phyloP scores from a whole-genome alignment of 2,329 filamentous ascomycete species.

The Botrytis porri region DNA sequence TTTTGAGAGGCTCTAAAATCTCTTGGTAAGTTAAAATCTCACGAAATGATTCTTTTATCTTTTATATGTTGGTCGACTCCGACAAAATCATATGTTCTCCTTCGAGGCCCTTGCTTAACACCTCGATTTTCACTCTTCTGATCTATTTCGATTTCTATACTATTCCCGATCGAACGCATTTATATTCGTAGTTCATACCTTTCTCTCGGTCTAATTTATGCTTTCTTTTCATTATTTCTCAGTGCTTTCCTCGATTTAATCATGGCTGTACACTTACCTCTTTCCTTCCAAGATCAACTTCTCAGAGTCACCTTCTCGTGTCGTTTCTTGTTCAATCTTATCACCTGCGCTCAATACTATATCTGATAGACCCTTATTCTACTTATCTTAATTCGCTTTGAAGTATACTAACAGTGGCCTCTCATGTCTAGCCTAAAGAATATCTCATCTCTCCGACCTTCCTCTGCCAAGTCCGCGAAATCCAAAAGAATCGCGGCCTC shows the following conservation, averaged over 20 bases:
- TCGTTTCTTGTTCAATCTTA: not conserved
- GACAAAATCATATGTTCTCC: not conserved
- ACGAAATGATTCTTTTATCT: not conserved
- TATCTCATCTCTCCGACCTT: not conserved
- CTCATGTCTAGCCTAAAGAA: not conserved
- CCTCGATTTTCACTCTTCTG: rapidly evolving
- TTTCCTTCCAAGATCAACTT: not conserved
- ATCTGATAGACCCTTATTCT: not conserved
- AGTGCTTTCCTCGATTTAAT: too few species aligned
- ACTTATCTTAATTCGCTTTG: not conserved
- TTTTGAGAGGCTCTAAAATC: rapidly evolving
- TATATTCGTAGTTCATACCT: not conserved
- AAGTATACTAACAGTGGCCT: not conserved
- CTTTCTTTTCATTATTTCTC: too few species aligned
- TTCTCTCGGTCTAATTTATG: not conserved
- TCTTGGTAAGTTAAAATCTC: not conserved
- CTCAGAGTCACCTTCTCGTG: not conserved
- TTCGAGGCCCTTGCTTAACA: not conserved
- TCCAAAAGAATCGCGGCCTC: not conserved
- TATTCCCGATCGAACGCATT: rapidly evolving
- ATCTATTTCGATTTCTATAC: not conserved
- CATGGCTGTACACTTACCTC: not conserved
- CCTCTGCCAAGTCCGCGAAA: not conserved
- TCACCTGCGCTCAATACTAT: rapidly evolving
- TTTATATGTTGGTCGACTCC: not conserved